Evolutionary conservation across 768 basidiomycete species (phyloP), one percentile per base, ranked within the genome.

Genomic region (Suillus bovinus): DNA sequence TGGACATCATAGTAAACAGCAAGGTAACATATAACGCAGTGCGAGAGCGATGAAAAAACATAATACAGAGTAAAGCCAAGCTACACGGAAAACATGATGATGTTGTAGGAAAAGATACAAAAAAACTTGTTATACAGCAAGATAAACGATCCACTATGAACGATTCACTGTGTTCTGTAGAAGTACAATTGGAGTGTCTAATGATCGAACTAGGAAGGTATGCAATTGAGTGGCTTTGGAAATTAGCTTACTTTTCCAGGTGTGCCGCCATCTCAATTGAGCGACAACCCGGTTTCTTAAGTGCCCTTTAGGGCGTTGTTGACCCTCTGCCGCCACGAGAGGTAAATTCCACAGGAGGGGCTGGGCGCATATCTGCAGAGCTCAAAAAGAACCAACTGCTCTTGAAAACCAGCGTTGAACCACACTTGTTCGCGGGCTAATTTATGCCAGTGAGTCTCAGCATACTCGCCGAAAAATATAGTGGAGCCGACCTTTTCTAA

Each of bases 341-440:
- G 70, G 69, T 92, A 92, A 64, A 88, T 84, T 9, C 88, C 88
- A 66, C 86, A 84, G 17, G 77, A 68, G 4, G 81, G 82, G 24
- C 79, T 80, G 14, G 89, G 89, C 29, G 79, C 79, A 63, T 91
- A 91, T 71, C 81, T 80, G 72, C 90, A 91, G 36, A 91, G 79
- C 68, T 88, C 88, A 60, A 89, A 91, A 53, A 92, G 77, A 38
- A 90, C 85, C 31, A 92, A 82, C 67, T 92, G 90, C 75, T 90
- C 88, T 61, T 88, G 85, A 73, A 91, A 91, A 49, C 89, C 90
- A n/a, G 87, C 83, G 64, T 85, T 89, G 63, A 85, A 83, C 89
- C 89, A 91, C 58, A 90, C 88, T 69, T 90, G 88, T 73, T 89
- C 86, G 55, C 89, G 87, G 54, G 84, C 89, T 91, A 57, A 64